phyloP scores from a whole-genome alignment of 1,284 basidiomycete genomes.

The Schizopora paradoxa region DNA sequence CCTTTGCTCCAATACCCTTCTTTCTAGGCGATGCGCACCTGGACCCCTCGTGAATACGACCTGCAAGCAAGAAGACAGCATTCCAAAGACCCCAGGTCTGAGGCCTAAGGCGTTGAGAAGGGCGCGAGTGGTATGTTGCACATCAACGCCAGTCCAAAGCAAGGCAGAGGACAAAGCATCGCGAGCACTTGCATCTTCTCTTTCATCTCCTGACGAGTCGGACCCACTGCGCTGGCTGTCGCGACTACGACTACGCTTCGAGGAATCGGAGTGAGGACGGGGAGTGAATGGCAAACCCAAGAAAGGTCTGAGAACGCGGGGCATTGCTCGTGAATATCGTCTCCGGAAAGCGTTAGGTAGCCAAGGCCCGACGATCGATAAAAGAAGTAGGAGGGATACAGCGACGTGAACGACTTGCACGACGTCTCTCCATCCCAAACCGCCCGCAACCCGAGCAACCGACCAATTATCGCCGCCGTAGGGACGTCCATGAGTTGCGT shows the following conservation, averaged over 20 bases:
- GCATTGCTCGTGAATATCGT: conserved; percentile 1
- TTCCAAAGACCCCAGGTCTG: conserved; percentile 35
- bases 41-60: conserved; percentile 27
- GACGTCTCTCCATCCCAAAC: conserved; percentile 45
- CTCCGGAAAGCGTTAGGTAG: conserved; percentile 25
- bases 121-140: conserved; percentile 21
- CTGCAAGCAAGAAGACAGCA: conserved; percentile 25
- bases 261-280: conserved; percentile 11
- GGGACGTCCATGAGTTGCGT: no score
- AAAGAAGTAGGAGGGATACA: conserved; percentile 55
- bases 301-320: conserved; percentile 4
- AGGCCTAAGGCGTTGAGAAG: conserved; percentile 39
- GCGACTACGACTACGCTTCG: no score
- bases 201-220: conserved; percentile 12
- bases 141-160: conserved; percentile 26
- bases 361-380: conserved; percentile 51
- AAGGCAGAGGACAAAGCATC: conserved; percentile 28
- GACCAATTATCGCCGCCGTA: no score
- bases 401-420: conserved; percentile 56
- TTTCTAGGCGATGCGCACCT: conserved; percentile 32
- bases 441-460: no score
- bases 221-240: no score
- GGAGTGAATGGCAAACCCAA: not conserved
- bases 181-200: conserved; percentile 14
- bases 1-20: conserved; percentile 41